Evolutionary conservation across 2,329 filamentous ascomycete genomes (phyloP).

Genomic region (Hypoxylon sp.): DNA sequence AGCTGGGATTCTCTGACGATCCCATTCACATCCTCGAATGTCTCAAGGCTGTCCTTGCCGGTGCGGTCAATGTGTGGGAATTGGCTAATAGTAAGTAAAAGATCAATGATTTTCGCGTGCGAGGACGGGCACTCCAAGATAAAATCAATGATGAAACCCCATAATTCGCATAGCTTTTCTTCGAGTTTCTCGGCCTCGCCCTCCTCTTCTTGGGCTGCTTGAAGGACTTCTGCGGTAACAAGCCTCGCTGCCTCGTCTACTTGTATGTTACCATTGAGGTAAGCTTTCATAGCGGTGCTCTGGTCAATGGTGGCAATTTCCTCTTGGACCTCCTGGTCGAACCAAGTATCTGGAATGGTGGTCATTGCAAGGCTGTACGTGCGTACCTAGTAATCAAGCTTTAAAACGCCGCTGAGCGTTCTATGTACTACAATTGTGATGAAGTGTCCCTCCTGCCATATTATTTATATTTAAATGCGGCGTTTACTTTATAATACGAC

Average conservation of each 20-base stretch:
- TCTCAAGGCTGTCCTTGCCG: neutral
- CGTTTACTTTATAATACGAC: neutral
- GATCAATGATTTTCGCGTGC: neutral
- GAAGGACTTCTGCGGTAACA: slow-evolving; percentile 5
- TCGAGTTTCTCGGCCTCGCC: neutral
- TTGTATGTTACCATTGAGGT: slow-evolving; percentile 9
- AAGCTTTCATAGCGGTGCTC: slow-evolving; percentile 9
- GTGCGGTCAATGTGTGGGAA: neutral
- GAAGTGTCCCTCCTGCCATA: neutral
- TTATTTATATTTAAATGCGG: neutral
- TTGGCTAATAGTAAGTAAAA: neutral
- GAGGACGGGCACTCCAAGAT: slow-evolving; percentile 13
- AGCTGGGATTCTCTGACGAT: neutral
- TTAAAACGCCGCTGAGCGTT: too few species aligned
- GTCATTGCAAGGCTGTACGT: neutral
- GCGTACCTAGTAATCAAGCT: neutral
- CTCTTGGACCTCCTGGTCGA: slow-evolving; percentile 13
- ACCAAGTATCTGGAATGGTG: slow-evolving; percentile 16
- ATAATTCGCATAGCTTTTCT: slow-evolving; percentile 10
- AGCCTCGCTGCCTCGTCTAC: slow-evolving; percentile 13
- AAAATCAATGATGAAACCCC: slow-evolving; percentile 17
- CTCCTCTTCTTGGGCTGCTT: slow-evolving; percentile 7
- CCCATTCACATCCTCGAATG: neutral
- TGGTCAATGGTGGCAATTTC: slow-evolving; percentile 11
- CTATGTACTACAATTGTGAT: neutral